phyloP scores from a whole-genome alignment of 108 stramenopile species.

The Pseudonitzschia delicatissima region DNA sequence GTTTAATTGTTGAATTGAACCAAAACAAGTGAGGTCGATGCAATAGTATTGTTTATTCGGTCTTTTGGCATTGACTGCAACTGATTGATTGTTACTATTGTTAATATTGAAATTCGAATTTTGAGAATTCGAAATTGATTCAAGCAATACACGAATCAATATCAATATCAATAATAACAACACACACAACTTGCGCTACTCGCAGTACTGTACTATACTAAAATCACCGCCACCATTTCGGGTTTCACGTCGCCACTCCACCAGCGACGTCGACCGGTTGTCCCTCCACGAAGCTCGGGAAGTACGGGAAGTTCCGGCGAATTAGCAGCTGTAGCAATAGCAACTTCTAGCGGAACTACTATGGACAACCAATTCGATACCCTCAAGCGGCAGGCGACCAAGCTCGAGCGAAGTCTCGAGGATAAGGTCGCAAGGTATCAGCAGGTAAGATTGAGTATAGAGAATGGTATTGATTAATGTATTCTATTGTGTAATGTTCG shows the following conservation, averaged over 20 bases:
- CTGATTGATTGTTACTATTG: too few species aligned
- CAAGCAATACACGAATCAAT: too few species aligned
- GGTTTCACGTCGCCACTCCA: neutral
- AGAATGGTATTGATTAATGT: neutral
- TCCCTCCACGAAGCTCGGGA: neutral
- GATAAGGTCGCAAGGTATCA: slow-evolving; percentile 79
- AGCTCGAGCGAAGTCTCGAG: slow-evolving; percentile 74
- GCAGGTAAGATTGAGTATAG: slow-evolving; percentile 49
- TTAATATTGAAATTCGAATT: too few species aligned
- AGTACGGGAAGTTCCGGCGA: neutral
- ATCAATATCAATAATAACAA: too few species aligned
- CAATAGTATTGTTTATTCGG: neutral
- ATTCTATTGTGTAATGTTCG: neutral
- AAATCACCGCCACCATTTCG: slow-evolving; percentile 3
- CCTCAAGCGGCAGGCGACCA: slow-evolving; percentile 77
- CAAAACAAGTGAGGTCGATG: too few species aligned
- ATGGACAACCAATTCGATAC: slow-evolving; percentile 59
- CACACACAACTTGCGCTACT: too few species aligned
- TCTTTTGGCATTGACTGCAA: neutral
- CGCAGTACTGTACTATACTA: too few species aligned
- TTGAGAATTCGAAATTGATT: too few species aligned
- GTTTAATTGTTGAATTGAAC: too few species aligned
- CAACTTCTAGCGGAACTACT: neutral
- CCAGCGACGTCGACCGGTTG: neutral
- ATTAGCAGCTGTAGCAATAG: neutral